Conservation (phyloP, 2,329 filamentous ascomycete genomes). For the Aspergillus sp. region DNA sequence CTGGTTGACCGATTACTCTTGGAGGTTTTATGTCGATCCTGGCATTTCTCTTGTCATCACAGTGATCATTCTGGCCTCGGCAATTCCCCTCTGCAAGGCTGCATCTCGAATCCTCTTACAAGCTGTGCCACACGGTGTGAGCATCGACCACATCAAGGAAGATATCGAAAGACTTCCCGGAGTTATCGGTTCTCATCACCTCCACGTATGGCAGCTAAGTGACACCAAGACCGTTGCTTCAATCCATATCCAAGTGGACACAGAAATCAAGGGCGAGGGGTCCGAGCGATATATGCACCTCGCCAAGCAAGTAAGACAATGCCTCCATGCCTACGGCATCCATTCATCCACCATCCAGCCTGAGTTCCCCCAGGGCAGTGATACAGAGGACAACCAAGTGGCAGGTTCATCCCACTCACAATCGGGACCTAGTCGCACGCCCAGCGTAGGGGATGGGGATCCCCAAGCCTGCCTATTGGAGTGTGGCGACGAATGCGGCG, state of each 20-base stretch:
- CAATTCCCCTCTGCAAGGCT: conserved; percentile 53
- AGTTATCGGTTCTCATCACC: conserved; percentile 87
- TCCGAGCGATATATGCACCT: conserved; percentile 84
- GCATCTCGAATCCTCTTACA: conserved; percentile 80
- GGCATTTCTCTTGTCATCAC: conserved; percentile 93
- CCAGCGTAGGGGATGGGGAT: conserved; percentile 39
- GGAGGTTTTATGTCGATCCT: conserved; percentile 86
- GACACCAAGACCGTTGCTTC: conserved; percentile 93
- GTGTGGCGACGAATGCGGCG: conserved; percentile 47
- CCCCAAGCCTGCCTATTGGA: conserved; percentile 47
- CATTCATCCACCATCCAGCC: conserved; percentile 97
- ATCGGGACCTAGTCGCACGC: conserved; percentile 30
- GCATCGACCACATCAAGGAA: conserved; percentile 84
- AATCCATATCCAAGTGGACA: conserved; percentile 88
- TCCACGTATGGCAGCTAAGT: conserved; percentile 97
- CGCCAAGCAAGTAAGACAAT: conserved; percentile 77
- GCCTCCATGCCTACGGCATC: conserved; percentile 92
- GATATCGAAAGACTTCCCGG: conserved; percentile 85
- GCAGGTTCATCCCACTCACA: conserved; percentile 19
- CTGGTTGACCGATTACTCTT: conserved; percentile 81
- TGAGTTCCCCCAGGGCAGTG: conserved; percentile 60
- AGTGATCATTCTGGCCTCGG: conserved; percentile 61
- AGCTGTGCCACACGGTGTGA: conserved; percentile 85
- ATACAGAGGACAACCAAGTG: conserved; percentile 30
- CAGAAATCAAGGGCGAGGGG: conserved; percentile 80